phyloP scores from a whole-genome alignment of 2,329 filamentous ascomycete species.

The Madurella mycetomatis region DNA sequence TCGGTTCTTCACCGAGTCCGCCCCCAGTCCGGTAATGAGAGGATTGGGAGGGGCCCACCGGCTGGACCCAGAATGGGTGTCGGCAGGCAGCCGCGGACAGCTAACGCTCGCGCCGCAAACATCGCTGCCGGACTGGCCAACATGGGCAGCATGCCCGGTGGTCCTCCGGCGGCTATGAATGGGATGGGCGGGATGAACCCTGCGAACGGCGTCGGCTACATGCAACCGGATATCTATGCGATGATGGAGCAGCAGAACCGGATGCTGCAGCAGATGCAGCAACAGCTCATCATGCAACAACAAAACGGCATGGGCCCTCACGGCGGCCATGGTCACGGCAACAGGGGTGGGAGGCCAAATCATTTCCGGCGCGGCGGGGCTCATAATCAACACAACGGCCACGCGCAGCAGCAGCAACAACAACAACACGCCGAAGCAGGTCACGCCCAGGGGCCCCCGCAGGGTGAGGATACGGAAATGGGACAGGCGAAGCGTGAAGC shows the following conservation, averaged over 20 bases:
- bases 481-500: constrained; percentile 48
- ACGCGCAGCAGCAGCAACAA: constrained; percentile 24
- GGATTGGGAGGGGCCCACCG: constrained; percentile 68
- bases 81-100: constrained; percentile 44
- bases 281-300: constrained; percentile 51
- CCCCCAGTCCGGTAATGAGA: constrained; percentile 64
- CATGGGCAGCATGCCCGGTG: constrained; percentile 39
- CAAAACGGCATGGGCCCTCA: constrained; percentile 37
- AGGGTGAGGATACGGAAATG: constrained; percentile 62
- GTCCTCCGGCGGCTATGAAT: constrained; percentile 38
- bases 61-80: constrained; percentile 63
- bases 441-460: constrained; percentile 33
- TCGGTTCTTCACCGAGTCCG: constrained; percentile 76
- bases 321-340: constrained; percentile 40
- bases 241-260: constrained; percentile 85
- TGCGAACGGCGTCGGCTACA: constrained; percentile 31
- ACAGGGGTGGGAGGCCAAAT: constrained; percentile 60
- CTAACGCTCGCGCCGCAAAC: constrained; percentile 47
- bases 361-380: constrained; percentile 49
- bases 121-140: constrained; percentile 48
- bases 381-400: constrained; percentile 39
- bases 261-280: constrained; percentile 74
- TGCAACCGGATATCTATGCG: constrained; percentile 57
- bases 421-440: constrained; percentile 33
- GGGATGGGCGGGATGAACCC: constrained; percentile 28